Evolutionary conservation across 768 basidiomycete genomes (phyloP).

Genomic region (Collybia nuda): DNA sequence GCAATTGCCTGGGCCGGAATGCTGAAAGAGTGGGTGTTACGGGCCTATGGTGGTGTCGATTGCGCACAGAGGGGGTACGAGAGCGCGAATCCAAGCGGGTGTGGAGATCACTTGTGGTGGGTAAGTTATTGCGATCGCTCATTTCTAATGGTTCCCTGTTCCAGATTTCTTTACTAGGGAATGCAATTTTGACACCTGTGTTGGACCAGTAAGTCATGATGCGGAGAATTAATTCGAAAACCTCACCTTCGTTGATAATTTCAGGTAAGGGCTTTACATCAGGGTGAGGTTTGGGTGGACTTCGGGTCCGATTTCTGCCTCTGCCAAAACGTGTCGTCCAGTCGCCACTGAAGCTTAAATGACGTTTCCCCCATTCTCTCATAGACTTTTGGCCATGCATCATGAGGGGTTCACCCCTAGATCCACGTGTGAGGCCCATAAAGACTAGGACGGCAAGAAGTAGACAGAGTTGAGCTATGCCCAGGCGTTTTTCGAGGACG

Average conservation of each 20-base stretch:
- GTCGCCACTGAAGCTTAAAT: conserved; percentile 56
- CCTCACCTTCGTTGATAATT: conserved; percentile 1
- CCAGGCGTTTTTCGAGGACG: conserved; percentile 83
- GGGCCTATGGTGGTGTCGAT: conserved; percentile 15
- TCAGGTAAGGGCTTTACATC: conserved; percentile 24
- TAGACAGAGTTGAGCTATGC: conserved; percentile 84
- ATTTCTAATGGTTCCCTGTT: conserved; percentile 1
- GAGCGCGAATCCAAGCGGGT: conserved; percentile 18
- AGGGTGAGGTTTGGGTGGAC: conserved; percentile 17
- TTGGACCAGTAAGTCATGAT: not conserved
- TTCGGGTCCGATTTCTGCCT: conserved; percentile 10
- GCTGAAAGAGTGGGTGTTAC: conserved; percentile 26
- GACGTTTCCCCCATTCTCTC: conserved; percentile 56
- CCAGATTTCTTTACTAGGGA: conserved; percentile 9
- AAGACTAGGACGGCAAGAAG: conserved; percentile 83
- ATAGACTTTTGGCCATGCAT: conserved; percentile 26
- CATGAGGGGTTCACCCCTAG: conserved; percentile 34
- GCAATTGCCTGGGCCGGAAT: conserved; percentile 32
- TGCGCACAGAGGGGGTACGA: conserved; percentile 28
- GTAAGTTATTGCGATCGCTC: conserved; percentile 5
- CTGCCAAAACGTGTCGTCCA: conserved; percentile 39
- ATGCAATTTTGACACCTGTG: conserved; percentile 13
- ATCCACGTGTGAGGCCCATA: conserved; percentile 83
- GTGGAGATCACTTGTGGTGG: conserved; percentile 6
- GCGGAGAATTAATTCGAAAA: not conserved